Evolutionary conservation across 306 rosid species (phyloP).

Genomic region (Aeschynomene evenia): DNA sequence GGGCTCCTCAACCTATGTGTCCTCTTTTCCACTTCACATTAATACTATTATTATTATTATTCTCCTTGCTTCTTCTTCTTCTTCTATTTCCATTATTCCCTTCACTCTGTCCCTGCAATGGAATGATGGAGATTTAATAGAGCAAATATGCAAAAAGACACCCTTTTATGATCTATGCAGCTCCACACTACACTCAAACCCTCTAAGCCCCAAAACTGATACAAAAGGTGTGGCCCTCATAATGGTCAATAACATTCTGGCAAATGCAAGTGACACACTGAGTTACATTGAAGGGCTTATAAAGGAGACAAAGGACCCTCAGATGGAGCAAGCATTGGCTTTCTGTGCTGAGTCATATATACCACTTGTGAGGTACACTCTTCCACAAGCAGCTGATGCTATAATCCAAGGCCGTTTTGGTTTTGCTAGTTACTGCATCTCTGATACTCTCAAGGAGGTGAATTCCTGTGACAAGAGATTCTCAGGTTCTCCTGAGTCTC

Average conservation of each 20-base stretch:
- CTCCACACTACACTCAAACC: constrained; percentile 40
- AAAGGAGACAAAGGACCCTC: constrained; percentile 31
- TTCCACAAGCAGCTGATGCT: constrained; percentile 72
- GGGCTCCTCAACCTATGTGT: background rate
- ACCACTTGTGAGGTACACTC: constrained; percentile 61
- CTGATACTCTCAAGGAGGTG: constrained; percentile 58
- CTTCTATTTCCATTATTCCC: too few relatives aligned
- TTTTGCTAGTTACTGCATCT: constrained; percentile 59
- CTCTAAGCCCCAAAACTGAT: constrained; percentile 39
- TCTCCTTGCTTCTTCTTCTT: background rate
- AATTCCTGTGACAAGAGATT: constrained; percentile 48
- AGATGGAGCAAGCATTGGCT: constrained; percentile 56
- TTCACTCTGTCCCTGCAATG: constrained; percentile 5
- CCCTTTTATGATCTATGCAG: constrained; percentile 49
- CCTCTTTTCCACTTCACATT: constrained; percentile 15
- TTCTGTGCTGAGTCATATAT: constrained; percentile 77
- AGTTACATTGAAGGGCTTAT: constrained; percentile 42
- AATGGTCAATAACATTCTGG: constrained; percentile 38
- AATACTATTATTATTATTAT: too few relatives aligned
- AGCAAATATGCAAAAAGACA: constrained; percentile 46
- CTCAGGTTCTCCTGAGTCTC: constrained; percentile 8
- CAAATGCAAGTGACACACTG: constrained; percentile 37
- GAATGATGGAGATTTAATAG: constrained; percentile 1
- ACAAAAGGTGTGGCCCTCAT: constrained; percentile 30
- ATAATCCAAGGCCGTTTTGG: constrained; percentile 46